Conservation (phyloP, 2,329 filamentous ascomycete species). For the Bertia moriformis region DNA sequence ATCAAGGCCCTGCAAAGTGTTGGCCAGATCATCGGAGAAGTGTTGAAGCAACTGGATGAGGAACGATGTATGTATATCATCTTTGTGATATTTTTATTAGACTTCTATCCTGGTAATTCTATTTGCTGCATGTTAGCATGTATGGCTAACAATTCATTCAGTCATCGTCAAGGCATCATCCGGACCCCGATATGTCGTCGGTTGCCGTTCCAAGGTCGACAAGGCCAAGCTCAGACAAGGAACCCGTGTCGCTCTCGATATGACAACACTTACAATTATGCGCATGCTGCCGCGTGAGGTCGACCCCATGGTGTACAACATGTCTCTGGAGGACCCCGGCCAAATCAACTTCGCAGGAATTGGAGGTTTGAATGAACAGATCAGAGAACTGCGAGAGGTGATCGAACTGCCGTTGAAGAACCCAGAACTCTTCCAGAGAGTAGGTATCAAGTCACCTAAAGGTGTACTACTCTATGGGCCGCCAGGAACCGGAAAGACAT, state of each 20-base stretch:
- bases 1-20: slow-evolving; percentile 99
- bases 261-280: slow-evolving; percentile 99
- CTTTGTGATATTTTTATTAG: too few species aligned
- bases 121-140: too few species aligned
- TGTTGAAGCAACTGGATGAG: slow-evolving; percentile 95
- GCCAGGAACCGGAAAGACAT: neutral
- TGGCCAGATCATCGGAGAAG: slow-evolving; percentile 97
- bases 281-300: slow-evolving; percentile 97
- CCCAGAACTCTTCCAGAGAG: slow-evolving; percentile 87
- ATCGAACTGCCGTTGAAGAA: slow-evolving; percentile 98
- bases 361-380: slow-evolving; percentile 94
- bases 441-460: slow-evolving; percentile 97
- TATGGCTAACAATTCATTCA: too few species aligned
- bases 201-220: slow-evolving; percentile 96
- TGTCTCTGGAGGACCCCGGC: slow-evolving; percentile 95
- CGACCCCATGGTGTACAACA: slow-evolving; percentile 97
- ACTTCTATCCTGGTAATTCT: neutral
- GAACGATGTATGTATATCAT: slow-evolving; percentile 65
- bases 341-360: slow-evolving; percentile 97
- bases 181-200: slow-evolving; percentile 92
- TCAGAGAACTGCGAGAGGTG: slow-evolving; percentile 89
- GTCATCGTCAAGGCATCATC: slow-evolving; percentile 98
- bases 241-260: slow-evolving; percentile 90
- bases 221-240: slow-evolving; percentile 95
- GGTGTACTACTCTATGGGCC: slow-evolving; percentile 1